These are phyloP conservation scores for Microcos paniculata DNA, from an alignment of 345 rosid species.

Conservation along the genomic window DNA sequence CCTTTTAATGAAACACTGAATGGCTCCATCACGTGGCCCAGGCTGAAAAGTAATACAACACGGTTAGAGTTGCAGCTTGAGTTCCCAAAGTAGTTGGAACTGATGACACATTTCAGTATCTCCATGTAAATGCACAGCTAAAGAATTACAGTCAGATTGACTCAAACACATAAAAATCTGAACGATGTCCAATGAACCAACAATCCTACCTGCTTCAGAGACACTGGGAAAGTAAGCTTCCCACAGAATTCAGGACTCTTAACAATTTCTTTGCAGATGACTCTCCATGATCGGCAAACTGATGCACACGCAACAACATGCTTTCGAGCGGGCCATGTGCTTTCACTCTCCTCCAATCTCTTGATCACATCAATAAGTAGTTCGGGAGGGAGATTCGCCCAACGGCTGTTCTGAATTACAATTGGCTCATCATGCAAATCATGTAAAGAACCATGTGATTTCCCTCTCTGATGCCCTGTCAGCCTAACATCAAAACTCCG, in stretches of 20 bases:
- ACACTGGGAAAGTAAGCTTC: conserved; percentile 63
- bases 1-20: conserved; percentile 68
- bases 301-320: conserved; percentile 67
- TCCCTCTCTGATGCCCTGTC: conserved; percentile 54
- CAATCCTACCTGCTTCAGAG: conserved; percentile 57
- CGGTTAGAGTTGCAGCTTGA: conserved; percentile 2
- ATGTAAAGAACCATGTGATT: conserved; percentile 43
- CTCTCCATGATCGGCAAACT: conserved; percentile 68
- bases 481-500: conserved; percentile 59
- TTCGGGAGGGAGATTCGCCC: conserved; percentile 74
- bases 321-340: conserved; percentile 62
- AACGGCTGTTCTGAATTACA: conserved; percentile 51
- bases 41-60: conserved; percentile 39
- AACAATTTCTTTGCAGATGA: conserved; percentile 66
- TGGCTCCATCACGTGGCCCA: conserved; percentile 54
- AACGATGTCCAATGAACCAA: background rate
- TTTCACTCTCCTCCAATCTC: conserved; percentile 65
- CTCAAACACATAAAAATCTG: background rate
- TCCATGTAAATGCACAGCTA: background rate
- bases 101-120: background rate
- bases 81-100: background rate
- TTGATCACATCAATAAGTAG: conserved; percentile 58
- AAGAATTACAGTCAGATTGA: background rate
- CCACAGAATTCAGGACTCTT: conserved; percentile 62
- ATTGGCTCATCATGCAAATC: conserved; percentile 44